Evolutionary conservation across 2,329 filamentous ascomycete genomes (phyloP).

Genomic region (Mycogone perniciosa): DNA sequence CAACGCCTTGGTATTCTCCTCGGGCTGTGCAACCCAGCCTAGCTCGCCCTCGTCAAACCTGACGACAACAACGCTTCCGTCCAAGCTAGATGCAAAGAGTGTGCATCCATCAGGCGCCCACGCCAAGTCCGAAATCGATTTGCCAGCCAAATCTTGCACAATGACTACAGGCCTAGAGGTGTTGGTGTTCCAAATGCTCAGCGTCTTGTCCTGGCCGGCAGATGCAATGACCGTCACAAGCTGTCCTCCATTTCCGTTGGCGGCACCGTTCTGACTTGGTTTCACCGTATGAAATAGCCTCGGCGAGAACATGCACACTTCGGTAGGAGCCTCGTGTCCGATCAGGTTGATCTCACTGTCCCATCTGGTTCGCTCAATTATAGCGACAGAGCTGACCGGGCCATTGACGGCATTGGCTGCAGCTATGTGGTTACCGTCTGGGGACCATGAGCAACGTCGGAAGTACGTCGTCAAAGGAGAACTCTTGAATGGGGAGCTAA

Average conservation of each 20-base stretch:
- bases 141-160: slow-evolving; percentile 78
- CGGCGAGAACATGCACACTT: slow-evolving; percentile 96
- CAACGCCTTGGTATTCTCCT: slow-evolving; percentile 87
- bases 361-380: slow-evolving; percentile 88
- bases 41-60: slow-evolving; percentile 83
- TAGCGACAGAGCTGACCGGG: slow-evolving; percentile 92
- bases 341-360: slow-evolving; percentile 96
- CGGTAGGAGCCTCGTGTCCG: slow-evolving; percentile 91
- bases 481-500: slow-evolving; percentile 77
- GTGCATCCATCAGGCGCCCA: slow-evolving; percentile 91
- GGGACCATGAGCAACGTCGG: slow-evolving; percentile 92
- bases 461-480: slow-evolving; percentile 97
- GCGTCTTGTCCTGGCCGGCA: slow-evolving; percentile 90
- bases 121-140: slow-evolving; percentile 88
- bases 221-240: slow-evolving; percentile 92
- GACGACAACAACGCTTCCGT: slow-evolving; percentile 77
- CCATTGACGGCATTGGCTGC: slow-evolving; percentile 96
- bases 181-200: slow-evolving; percentile 97
- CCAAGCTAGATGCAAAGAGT: slow-evolving; percentile 78
- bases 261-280: slow-evolving; percentile 47
- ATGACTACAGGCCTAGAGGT: slow-evolving; percentile 87
- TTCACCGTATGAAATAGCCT: slow-evolving; percentile 74
- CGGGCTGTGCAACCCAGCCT: slow-evolving; percentile 76
- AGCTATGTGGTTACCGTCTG: slow-evolving; percentile 93
- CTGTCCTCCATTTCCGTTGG: slow-evolving; percentile 36